Evolutionary conservation across 2,329 filamentous ascomycete genomes (phyloP).

Genomic region (Calonectria montana): DNA sequence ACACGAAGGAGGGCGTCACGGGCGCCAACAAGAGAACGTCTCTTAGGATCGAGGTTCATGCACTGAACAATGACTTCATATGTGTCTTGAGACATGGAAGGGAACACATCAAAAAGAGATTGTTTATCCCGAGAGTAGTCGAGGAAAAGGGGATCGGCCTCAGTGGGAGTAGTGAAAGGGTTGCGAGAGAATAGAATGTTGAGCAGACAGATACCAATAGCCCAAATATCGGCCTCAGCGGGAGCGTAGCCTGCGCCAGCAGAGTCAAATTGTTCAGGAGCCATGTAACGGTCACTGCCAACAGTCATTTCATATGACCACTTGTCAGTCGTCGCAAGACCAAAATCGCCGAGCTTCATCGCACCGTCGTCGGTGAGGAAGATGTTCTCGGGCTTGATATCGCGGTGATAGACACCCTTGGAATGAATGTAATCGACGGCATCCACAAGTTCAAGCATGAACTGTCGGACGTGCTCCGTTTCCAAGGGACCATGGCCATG

Average conservation of each 20-base stretch:
- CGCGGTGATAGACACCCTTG: slow-evolving; percentile 93
- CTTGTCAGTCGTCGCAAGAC: slow-evolving; percentile 86
- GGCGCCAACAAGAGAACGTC: slow-evolving; percentile 83
- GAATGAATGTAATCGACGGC: slow-evolving; percentile 91
- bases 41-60: slow-evolving; percentile 89
- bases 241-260: slow-evolving; percentile 89
- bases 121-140: slow-evolving; percentile 96
- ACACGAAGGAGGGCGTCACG: slow-evolving; percentile 83
- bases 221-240: slow-evolving; percentile 95
- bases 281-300: slow-evolving; percentile 99
- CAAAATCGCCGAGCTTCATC: slow-evolving; percentile 98
- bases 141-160: slow-evolving; percentile 90
- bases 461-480: slow-evolving; percentile 95
- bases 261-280: slow-evolving; percentile 96
- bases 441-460: slow-evolving; percentile 94
- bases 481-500: slow-evolving; percentile 87
- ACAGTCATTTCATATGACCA: slow-evolving; percentile 96
- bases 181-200: slow-evolving; percentile 98
- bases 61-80: slow-evolving; percentile 93
- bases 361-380: slow-evolving; percentile 87
- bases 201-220: slow-evolving; percentile 93
- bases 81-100: slow-evolving; percentile 98
- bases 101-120: slow-evolving; percentile 97
- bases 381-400: slow-evolving; percentile 99
- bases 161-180: slow-evolving; percentile 90